Conservation (phyloP, 768 basidiomycete species). For the Wakefieldia striispora region DNA sequence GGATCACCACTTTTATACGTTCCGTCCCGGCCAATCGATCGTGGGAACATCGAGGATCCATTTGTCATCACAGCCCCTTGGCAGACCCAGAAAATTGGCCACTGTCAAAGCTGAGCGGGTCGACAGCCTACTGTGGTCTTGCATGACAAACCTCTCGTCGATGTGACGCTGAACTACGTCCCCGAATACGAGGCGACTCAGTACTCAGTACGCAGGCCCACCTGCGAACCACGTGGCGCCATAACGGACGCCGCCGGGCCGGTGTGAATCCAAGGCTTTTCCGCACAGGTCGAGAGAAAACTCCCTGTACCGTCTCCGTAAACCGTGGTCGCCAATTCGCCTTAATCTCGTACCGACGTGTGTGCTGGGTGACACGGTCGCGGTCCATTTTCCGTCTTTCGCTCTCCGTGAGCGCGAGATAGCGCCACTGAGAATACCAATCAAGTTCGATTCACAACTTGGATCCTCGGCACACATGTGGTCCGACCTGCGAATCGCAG, state of each 20-base stretch:
- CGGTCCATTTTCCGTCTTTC: not conserved
- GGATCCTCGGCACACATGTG: too few species aligned
- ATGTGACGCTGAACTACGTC: too few species aligned
- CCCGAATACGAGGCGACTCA: too few species aligned
- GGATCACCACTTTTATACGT: conserved; percentile 13
- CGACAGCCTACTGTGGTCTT: not conserved
- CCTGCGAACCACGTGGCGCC: too few species aligned
- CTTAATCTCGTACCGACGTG: conserved; percentile 3
- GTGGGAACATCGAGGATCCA: conserved; percentile 22
- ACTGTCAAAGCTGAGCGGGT: too few species aligned
- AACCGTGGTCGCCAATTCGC: conserved; percentile 6
- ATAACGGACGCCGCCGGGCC: not conserved
- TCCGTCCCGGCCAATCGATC: conserved; percentile 4
- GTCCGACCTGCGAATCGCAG: not conserved
- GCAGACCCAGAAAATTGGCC: too few species aligned
- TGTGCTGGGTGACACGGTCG: conserved; percentile 11
- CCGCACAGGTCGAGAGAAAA: conserved; percentile 20
- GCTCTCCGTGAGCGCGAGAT: not conserved
- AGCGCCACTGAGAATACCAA: not conserved
- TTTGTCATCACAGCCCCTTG: not conserved
- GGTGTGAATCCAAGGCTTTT: conserved; percentile 6
- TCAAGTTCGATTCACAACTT: too few species aligned
- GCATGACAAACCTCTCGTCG: not conserved
- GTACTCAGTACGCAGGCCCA: too few species aligned
- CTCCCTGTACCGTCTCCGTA: not conserved